Percentiles rank a stretch among this genome's conserved stretches.
Evolutionary conservation across 192 early-diverging fungal species (phyloP).

Genomic region (Coemansia sp.): DNA sequence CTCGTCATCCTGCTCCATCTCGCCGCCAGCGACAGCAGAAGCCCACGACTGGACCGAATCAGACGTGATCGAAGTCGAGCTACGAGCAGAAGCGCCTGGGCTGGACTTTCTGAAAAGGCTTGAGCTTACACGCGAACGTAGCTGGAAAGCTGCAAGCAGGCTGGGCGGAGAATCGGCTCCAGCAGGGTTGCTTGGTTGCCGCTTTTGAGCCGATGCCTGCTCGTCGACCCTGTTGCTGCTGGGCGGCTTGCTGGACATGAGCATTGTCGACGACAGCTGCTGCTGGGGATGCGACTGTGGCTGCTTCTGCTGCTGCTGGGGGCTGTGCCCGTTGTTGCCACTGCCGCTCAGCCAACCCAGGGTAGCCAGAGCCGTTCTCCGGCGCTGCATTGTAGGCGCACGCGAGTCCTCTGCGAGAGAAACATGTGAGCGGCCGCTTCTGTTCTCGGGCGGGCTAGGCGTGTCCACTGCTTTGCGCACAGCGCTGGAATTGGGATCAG

Average conservation of each 20-base stretch:
- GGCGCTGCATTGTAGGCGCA: constrained; percentile 40
- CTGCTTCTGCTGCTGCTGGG: constrained; percentile 1
- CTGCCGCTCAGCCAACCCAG: constrained; percentile 30
- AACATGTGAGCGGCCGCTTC: constrained; percentile 17
- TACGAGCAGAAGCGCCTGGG: constrained; percentile 32
- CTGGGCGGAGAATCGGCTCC: constrained; percentile 24
- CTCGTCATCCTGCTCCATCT: constrained; percentile 16
- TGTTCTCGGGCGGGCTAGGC: constrained; percentile 38
- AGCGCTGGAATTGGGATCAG: neutral
- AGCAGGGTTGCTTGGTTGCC: constrained; percentile 9
- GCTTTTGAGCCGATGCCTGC: constrained; percentile 11
- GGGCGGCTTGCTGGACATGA: constrained; percentile 2
- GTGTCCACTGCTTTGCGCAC: constrained; percentile 13
- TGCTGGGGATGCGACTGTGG: neutral
- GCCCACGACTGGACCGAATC: constrained; percentile 43
- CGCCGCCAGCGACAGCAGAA: constrained; percentile 28
- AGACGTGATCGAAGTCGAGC: constrained; percentile 38
- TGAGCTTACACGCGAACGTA: constrained; percentile 26
- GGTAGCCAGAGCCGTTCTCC: constrained; percentile 37
- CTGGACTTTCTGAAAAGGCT: constrained; percentile 27
- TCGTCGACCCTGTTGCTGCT: neutral
- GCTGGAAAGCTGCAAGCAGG: constrained; percentile 34
- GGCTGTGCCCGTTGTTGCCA: neutral
- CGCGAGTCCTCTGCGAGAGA: constrained; percentile 10
- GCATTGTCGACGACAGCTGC: neutral